A percentile compares a stretch with the other conserved stretches of the same genome.
Evolutionary conservation across 768 basidiomycete species (phyloP).

Genomic region (Mycena belliarum): DNA sequence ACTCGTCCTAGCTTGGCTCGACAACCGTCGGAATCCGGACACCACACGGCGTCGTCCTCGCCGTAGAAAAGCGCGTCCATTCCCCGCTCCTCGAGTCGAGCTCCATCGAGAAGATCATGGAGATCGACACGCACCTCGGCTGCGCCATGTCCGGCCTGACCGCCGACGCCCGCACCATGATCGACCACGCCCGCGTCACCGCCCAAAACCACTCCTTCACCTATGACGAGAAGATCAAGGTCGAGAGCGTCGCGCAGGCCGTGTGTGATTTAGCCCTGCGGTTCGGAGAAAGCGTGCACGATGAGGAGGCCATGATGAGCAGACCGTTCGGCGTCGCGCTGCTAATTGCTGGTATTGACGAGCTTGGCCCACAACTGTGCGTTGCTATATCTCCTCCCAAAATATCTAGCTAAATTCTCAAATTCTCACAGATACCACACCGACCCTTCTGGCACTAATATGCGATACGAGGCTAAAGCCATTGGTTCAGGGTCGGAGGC

Average conservation of each 20-base stretch:
- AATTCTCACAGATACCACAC: slow-evolving; percentile 78
- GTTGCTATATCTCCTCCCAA: slow-evolving; percentile 31
- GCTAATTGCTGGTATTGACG: slow-evolving; percentile 96
- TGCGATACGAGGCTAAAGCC: slow-evolving; percentile 96
- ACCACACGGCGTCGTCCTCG: slow-evolving; percentile 86
- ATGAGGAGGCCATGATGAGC: slow-evolving; percentile 99
- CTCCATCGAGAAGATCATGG: slow-evolving; percentile 99
- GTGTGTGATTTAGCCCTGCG: slow-evolving; percentile 96
- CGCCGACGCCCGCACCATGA: slow-evolving; percentile 98
- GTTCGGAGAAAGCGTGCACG: slow-evolving; percentile 98
- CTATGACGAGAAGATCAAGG: slow-evolving; percentile 95
- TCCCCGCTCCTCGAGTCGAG: slow-evolving; percentile 93
- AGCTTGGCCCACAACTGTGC: slow-evolving; percentile 93
- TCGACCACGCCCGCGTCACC: slow-evolving; percentile 98
- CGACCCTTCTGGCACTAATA: slow-evolving; percentile 97
- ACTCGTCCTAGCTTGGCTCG: slow-evolving; percentile 77
- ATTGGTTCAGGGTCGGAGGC: slow-evolving; percentile 98
- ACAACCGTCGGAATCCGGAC: slow-evolving; percentile 97
- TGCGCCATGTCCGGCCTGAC: slow-evolving; percentile 98
- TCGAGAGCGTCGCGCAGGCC: slow-evolving; percentile 97
- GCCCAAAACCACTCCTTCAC: slow-evolving; percentile 95
- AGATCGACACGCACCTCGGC: slow-evolving; percentile 94
- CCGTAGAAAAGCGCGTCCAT: slow-evolving; percentile 97
- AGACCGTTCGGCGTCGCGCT: slow-evolving; percentile 98
- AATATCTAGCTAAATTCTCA: not conserved